Evolutionary conservation across 2,329 filamentous ascomycete species (phyloP).

Genomic region (Achaetomium macrosporum): DNA sequence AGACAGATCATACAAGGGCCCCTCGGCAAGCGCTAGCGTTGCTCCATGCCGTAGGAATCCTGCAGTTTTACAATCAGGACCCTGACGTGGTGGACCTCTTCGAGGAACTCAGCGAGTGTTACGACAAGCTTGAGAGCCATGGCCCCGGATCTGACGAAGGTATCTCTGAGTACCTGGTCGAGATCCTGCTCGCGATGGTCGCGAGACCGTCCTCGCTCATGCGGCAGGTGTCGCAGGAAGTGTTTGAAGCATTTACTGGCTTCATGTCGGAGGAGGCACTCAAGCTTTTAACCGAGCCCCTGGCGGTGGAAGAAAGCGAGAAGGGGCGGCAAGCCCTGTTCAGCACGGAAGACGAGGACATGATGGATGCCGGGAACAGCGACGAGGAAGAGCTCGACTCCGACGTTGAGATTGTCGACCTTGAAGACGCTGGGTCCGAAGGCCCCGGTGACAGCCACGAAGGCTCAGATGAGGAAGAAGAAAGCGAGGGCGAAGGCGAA

Average conservation of each 20-base stretch:
- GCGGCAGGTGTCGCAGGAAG: constrained; percentile 79
- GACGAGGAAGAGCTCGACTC: constrained; percentile 38
- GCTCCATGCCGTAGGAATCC: constrained; percentile 74
- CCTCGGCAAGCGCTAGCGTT: constrained; percentile 64
- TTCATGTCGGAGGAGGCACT: constrained; percentile 70
- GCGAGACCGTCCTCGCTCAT: constrained; percentile 80
- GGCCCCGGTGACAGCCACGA: constrained; percentile 36
- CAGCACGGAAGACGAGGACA: constrained; percentile 57
- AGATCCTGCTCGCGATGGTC: constrained; percentile 84
- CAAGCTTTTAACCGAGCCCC: constrained; percentile 58
- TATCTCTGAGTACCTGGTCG: constrained; percentile 68
- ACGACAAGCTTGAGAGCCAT: constrained; percentile 58
- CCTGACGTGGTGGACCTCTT: constrained; percentile 77
- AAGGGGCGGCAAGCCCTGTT: constrained; percentile 85
- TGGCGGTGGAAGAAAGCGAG: constrained; percentile 72
- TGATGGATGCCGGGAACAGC: constrained; percentile 45
- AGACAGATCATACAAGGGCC: constrained; percentile 22
- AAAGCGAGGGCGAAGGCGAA: constrained; percentile 37
- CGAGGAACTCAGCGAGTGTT: constrained; percentile 73
- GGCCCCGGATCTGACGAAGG: constrained; percentile 48
- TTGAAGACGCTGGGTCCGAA: constrained; percentile 36
- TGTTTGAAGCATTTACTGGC: constrained; percentile 75
- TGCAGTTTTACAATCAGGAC: constrained; percentile 88
- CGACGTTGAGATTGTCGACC: constrained; percentile 39
- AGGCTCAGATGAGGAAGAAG: constrained; percentile 31